Percentiles rank a stretch among this genome's conserved stretches.
phyloP scores from a whole-genome alignment of 2,329 filamentous ascomycete species.

The Talaromyces sp. region DNA sequence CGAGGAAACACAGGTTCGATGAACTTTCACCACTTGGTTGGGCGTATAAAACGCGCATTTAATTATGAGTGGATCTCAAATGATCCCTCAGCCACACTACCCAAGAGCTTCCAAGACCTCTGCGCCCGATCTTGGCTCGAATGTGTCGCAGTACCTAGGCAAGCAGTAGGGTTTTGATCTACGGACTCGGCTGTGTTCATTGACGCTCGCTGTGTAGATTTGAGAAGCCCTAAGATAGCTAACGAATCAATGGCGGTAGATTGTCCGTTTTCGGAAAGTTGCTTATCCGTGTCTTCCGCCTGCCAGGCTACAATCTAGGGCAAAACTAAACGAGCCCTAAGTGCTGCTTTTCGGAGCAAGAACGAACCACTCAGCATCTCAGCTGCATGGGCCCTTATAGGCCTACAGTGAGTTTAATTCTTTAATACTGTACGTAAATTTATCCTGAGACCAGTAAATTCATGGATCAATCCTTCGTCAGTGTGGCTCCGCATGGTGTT shows the following conservation, averaged over 20 bases:
- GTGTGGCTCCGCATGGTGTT: not conserved
- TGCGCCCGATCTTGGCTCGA: not conserved
- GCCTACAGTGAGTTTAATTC: not conserved
- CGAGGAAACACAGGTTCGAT: not conserved
- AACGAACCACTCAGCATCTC: not conserved
- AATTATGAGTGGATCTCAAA: not conserved
- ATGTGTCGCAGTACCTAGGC: not conserved
- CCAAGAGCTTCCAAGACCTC: constrained; percentile 2
- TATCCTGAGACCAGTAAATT: not conserved
- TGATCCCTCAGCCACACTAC: not conserved
- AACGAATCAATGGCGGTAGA: not conserved
- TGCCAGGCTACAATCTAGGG: not conserved
- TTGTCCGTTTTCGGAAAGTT: not conserved
- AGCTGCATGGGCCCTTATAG: not conserved
- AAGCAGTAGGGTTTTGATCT: not conserved
- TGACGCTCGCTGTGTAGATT: not conserved
- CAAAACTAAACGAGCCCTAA: not conserved
- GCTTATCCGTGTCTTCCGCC: not conserved
- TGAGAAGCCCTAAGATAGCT: not conserved
- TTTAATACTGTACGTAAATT: not conserved
- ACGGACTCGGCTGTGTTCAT: not conserved
- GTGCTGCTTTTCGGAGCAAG: not conserved
- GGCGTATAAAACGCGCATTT: not conserved
- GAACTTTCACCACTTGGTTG: not conserved
- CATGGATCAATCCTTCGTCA: not conserved